Conservation (phyloP, 108 stramenopile genomes). For the Skeletonema costatum region DNA sequence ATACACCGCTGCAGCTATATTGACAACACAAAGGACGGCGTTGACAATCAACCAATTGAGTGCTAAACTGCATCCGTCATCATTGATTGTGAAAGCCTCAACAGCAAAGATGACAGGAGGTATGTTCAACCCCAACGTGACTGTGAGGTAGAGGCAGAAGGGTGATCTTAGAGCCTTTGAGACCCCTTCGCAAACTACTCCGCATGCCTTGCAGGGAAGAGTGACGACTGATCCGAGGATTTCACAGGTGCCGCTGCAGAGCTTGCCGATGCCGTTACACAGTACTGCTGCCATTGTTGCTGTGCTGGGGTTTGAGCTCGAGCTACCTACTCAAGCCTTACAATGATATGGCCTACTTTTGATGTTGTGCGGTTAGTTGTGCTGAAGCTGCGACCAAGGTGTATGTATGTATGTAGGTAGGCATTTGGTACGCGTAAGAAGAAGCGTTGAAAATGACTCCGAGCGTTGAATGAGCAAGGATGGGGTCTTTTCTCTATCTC, state of each 20-base stretch:
- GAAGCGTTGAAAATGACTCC: too few relatives aligned
- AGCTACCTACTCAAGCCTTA: too few relatives aligned
- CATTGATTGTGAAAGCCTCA: background rate
- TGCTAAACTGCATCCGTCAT: conserved; percentile 18
- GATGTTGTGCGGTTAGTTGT: too few relatives aligned
- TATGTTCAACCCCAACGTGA: conserved; percentile 57
- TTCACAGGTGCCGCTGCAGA: conserved; percentile 41
- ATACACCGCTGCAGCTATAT: conserved; percentile 65
- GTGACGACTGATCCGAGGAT: conserved; percentile 40
- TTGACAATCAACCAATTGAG: conserved; percentile 55
- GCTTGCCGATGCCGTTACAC: conserved; percentile 44
- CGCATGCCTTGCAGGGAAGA: conserved; percentile 63
- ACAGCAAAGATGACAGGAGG: conserved; percentile 45
- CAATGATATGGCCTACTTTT: too few relatives aligned
- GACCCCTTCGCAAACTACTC: conserved; percentile 36
- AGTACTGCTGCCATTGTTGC: conserved; percentile 62
- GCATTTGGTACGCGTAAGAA: too few relatives aligned
- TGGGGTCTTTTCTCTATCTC: too few relatives aligned
- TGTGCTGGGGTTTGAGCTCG: background rate
- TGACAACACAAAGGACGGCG: conserved; percentile 46
- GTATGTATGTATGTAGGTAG: too few relatives aligned
- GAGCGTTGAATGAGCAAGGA: too few relatives aligned
- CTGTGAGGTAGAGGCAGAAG: conserved; percentile 63
- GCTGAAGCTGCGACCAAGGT: too few relatives aligned
- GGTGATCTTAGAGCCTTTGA: conserved; percentile 37